Conservation (phyloP, 148 eudicot species). For the Chenopodium quinoa region DNA sequence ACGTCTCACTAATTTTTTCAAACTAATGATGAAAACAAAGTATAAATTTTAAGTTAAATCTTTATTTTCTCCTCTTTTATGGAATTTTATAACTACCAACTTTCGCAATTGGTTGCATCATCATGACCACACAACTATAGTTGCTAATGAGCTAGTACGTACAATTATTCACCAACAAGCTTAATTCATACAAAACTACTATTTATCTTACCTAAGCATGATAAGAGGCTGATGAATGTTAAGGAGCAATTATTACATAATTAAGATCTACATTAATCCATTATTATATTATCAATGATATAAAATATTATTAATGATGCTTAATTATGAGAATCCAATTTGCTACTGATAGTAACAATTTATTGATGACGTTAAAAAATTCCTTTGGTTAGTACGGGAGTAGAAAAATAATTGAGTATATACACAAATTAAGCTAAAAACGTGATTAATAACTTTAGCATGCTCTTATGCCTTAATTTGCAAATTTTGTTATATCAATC, state of each 20-base stretch:
- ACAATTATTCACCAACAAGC: slow-evolving; percentile 6
- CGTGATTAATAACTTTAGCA: not conserved
- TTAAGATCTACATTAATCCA: not conserved
- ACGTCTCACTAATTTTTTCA: too few species aligned
- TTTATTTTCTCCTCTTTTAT: too few species aligned
- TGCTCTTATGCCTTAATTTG: too few species aligned
- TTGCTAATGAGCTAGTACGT: slow-evolving; percentile 9
- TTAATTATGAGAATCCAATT: too few species aligned
- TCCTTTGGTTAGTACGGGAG: not conserved
- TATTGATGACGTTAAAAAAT: too few species aligned
- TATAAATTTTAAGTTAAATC: too few species aligned
- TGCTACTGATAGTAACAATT: not conserved
- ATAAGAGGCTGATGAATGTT: slow-evolving; percentile 27
- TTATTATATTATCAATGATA: too few species aligned
- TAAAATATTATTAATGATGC: not conserved
- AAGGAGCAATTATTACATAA: not conserved
- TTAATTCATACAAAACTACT: not conserved
- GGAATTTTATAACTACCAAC: slow-evolving; percentile 8
- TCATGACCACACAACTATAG: slow-evolving; percentile 11
- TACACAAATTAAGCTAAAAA: not conserved
- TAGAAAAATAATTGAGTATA: not conserved
- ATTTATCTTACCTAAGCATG: slow-evolving; percentile 41
- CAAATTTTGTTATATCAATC: too few species aligned
- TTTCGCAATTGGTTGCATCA: slow-evolving; percentile 6
- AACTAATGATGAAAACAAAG: too few species aligned